Evolutionary conservation across 1,284 basidiomycete species (phyloP).

Genomic region (Leccinum subfulvum): DNA sequence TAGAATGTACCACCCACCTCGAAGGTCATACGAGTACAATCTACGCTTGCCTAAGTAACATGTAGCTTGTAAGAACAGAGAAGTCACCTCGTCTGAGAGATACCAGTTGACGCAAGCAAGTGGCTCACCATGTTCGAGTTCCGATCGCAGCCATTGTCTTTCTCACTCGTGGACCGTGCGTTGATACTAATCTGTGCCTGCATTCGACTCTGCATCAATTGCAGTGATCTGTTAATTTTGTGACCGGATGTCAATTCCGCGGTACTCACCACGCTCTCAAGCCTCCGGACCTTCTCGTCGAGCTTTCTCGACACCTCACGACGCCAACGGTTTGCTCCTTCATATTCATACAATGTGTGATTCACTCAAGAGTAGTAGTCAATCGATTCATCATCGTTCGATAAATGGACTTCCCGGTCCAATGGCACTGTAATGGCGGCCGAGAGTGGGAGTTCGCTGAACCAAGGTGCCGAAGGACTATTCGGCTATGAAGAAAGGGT

Average conservation of each 20-base stretch:
- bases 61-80: neutral
- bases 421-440: slow-evolving; percentile 9
- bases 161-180: slow-evolving; percentile 71
- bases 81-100: slow-evolving; percentile 70
- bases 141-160: slow-evolving; percentile 61
- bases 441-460: slow-evolving; percentile 13
- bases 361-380: slow-evolving; percentile 73
- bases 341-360: slow-evolving; percentile 87
- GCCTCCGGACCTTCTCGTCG: slow-evolving; percentile 78
- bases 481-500: slow-evolving; percentile 8
- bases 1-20: slow-evolving; percentile 33
- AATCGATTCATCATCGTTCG: slow-evolving; percentile 95
- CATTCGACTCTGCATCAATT: slow-evolving; percentile 51
- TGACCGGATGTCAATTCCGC: neutral
- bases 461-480: neutral
- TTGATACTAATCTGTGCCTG: slow-evolving; percentile 62
- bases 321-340: slow-evolving; percentile 86
- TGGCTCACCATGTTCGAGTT: slow-evolving; percentile 46
- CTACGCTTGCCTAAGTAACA: slow-evolving; percentile 36
- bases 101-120: slow-evolving; percentile 59
- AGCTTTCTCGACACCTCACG: slow-evolving; percentile 74
- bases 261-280: slow-evolving; percentile 71
- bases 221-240: neutral
- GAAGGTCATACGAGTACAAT: slow-evolving; percentile 54
- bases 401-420: slow-evolving; percentile 88